Evolutionary conservation across 1,139 yeast genomes (phyloP).

Genomic region (Debaryomyces psychrophilus): DNA sequence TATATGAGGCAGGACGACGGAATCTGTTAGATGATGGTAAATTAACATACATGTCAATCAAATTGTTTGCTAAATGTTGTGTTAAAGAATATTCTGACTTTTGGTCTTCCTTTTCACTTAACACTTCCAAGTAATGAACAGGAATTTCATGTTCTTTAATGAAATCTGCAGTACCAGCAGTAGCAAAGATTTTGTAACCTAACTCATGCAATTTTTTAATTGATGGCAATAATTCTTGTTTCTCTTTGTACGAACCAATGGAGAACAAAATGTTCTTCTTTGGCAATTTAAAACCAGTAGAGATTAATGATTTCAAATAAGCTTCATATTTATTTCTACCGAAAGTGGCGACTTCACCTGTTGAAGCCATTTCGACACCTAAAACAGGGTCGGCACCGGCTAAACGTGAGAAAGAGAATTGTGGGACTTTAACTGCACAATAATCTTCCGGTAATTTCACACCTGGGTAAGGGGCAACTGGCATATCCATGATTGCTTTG

Average conservation of each 20-base stretch:
- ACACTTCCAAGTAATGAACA: constrained; percentile 90
- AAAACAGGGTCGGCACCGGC: constrained; percentile 98
- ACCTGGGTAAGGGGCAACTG: constrained; percentile 86
- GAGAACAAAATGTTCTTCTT: constrained; percentile 93
- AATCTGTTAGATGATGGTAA: constrained; percentile 95
- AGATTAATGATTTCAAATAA: constrained; percentile 87
- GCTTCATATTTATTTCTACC: constrained; percentile 98
- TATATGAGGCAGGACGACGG: constrained; percentile 98
- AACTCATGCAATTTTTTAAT: constrained; percentile 78
- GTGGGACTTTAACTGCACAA: constrained; percentile 98
- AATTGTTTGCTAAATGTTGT: constrained; percentile 93
- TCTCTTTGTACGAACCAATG: constrained; percentile 97
- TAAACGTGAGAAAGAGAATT: constrained; percentile 94
- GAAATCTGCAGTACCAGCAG: constrained; percentile 99
- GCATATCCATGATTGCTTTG: constrained; percentile 89
- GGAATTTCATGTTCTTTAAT: constrained; percentile 93
- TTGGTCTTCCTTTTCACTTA: constrained; percentile 73
- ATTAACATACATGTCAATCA: constrained; percentile 94
- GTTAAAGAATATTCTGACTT: constrained; percentile 94
- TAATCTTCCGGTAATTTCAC: constrained; percentile 88
- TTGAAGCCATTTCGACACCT: constrained; percentile 99
- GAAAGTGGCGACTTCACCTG: constrained; percentile 98
- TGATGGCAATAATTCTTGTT: constrained; percentile 88
- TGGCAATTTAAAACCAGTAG: constrained; percentile 92
- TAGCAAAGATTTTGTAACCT: constrained; percentile 92